These are phyloP conservation scores for Nepenthes mirabilis DNA, from an alignment of 148 eudicot genomes.

Conservation along the genomic window DNA sequence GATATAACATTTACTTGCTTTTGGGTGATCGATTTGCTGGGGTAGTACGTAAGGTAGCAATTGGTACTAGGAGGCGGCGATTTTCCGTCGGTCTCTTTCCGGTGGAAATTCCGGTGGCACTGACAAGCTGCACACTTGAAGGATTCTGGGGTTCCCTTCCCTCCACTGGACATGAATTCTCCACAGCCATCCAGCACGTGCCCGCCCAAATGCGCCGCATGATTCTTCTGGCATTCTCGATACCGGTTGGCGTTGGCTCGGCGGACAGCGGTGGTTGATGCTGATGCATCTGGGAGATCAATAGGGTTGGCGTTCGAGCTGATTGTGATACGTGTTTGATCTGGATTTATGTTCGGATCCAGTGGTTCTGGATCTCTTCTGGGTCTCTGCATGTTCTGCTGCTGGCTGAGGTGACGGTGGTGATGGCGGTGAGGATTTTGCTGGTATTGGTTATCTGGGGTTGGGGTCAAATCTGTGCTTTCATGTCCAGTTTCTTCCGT, in stretches of 20 bases:
- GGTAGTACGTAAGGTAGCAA: constrained; percentile 14
- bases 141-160: constrained; percentile 30
- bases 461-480: constrained; percentile 10
- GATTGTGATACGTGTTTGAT: not conserved
- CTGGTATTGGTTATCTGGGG: constrained; percentile 21
- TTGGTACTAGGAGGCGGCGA: constrained; percentile 11
- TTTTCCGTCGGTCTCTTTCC: constrained; percentile 28
- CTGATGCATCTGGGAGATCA: not conserved
- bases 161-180: constrained; percentile 74
- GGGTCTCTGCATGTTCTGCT: not conserved
- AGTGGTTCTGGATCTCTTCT: constrained; percentile 8
- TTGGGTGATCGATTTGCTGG: not conserved
- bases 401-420: not conserved
- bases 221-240: constrained; percentile 58
- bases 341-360: not conserved
- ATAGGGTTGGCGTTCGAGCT: not conserved
- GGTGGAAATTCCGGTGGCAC: constrained; percentile 87
- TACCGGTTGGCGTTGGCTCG: constrained; percentile 13
- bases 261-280: not conserved
- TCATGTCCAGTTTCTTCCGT: constrained; percentile 11
- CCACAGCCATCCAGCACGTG: constrained; percentile 85
- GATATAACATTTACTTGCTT: not conserved
- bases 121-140: constrained; percentile 78
- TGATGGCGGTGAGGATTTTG: not conserved
- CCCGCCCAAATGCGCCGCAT: constrained; percentile 61